Evolutionary conservation across 2,329 filamentous ascomycete genomes (phyloP).

Genomic region (Epichloe aotearoae): DNA sequence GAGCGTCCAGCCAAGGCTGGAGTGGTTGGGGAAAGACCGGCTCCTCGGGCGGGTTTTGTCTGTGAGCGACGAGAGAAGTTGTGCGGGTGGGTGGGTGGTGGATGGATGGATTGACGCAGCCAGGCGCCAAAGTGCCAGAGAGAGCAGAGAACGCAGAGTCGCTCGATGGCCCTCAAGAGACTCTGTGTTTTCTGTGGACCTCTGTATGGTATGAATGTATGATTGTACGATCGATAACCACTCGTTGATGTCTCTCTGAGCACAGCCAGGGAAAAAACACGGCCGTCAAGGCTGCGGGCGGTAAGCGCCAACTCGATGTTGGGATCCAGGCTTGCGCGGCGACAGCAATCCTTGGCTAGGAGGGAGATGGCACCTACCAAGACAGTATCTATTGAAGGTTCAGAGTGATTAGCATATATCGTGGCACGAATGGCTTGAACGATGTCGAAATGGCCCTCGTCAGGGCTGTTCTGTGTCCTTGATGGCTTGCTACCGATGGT

Average conservation of each 20-base stretch:
- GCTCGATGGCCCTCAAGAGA: neutral
- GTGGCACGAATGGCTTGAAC: neutral
- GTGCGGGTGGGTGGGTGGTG: neutral
- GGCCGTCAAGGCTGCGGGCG: conserved; percentile 18
- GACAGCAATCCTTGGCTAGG: conserved; percentile 13
- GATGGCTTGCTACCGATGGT: neutral
- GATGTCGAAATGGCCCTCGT: conserved; percentile 1
- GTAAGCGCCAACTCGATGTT: conserved; percentile 21
- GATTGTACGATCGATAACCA: neutral
- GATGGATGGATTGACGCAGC: conserved; percentile 11
- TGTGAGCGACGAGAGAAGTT: neutral
- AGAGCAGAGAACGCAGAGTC: conserved; percentile 7
- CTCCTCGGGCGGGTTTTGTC: conserved; percentile 22
- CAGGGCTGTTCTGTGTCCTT: neutral
- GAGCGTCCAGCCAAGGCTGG: conserved; percentile 9
- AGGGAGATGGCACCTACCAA: neutral
- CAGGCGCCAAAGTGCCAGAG: conserved; percentile 5
- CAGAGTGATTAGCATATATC: conserved; percentile 1
- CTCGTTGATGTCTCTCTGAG: conserved; percentile 4
- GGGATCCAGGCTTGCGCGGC: conserved; percentile 18
- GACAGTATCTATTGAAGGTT: neutral
- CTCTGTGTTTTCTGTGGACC: neutral
- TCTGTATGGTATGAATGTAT: neutral
- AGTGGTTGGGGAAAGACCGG: conserved; percentile 11
- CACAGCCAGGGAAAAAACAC: conserved; percentile 13